Base-by-base conservation (phyloP, 305 asterid species). In the Fraxinus floribunda region DNA sequence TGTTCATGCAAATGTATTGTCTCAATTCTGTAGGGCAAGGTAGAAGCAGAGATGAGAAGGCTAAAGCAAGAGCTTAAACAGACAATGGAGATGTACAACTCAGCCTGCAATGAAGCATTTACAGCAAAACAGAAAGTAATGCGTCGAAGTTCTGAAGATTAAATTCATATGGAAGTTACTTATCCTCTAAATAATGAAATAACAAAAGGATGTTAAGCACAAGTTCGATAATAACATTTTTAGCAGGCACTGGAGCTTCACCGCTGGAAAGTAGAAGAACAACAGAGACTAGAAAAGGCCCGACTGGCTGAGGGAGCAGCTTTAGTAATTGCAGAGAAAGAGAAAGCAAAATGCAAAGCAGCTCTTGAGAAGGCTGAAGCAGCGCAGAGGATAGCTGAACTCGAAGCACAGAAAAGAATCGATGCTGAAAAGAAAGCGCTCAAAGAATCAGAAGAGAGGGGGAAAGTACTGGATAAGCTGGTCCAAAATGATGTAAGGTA, bases 1-100 rank as follows among this genome's bases (percentile, higher is more conserved):
- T 2, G 22, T 1, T 75, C 15, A 3, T 4, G 36, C 6, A 32
- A 24, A 22, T 66, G 34, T 10, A 26, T 24, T 46, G 6, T 46
- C 62, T 10, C 41, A n/a, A 24, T 10, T 44, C 41, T 85, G 79
- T 86, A 94, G 99, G 97, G 94, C 32, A 96, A 93, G 0, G 91
- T 92, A 1, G 99, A 95, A 88, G 97, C 96, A 57, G 98, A 95
- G 91, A 91, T 95, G 97, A 89, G 97, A 89, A 89, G 98, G 89
- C 95, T 95, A 18, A 94, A 94, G 87, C 91, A 88, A 87, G 99
- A 95, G 88, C 97, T 93, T 82, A 92, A 85, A 89, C 99, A 94
- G 86, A 95, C 97, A 52, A 94, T 95, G 96, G 97, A 93, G 83
- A 90, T 93, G 99, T 95, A 95, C 88, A 95, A 96, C 92, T 80